These are phyloP conservation scores for Phytophthora constricta DNA, from an alignment of 352 stramenopile genomes.

Conservation along the genomic window DNA sequence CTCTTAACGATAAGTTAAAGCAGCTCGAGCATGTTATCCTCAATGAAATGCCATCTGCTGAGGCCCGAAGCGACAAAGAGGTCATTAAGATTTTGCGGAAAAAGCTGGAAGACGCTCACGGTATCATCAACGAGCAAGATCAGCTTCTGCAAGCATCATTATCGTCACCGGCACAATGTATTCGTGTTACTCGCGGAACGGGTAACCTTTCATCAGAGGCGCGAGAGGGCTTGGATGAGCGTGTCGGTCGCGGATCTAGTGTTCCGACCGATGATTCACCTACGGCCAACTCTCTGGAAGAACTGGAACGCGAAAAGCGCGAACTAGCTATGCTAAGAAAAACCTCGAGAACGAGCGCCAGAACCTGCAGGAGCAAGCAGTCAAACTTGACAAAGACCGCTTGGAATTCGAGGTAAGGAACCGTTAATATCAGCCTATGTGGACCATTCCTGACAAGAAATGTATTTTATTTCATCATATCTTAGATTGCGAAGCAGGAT, in stretches of 20 bases:
- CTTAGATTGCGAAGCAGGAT: conserved; percentile 52
- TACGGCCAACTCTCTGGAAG: conserved; percentile 33
- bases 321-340: conserved; percentile 37
- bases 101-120: conserved; percentile 71
- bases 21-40: conserved; percentile 69
- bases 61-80: conserved; percentile 42
- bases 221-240: background rate
- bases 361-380: conserved; percentile 54
- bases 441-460: conserved; percentile 10
- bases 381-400: conserved; percentile 68
- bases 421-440: conserved; percentile 18
- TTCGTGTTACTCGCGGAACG: conserved; percentile 10
- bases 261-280: conserved; percentile 24
- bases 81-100: conserved; percentile 60
- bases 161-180: conserved; percentile 12
- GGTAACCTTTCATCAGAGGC: conserved; percentile 9
- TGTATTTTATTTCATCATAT: background rate
- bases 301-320: conserved; percentile 43
- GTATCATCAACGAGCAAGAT: conserved; percentile 73
- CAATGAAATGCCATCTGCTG: conserved; percentile 41
- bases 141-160: conserved; percentile 74
- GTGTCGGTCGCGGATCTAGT: background rate
- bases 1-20: conserved; percentile 53
- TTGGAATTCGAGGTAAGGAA: conserved; percentile 62
- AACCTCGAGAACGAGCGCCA: conserved; percentile 55